Evolutionary conservation across 2,329 filamentous ascomycete species (phyloP).

Genomic region (Phoma herbarum): DNA sequence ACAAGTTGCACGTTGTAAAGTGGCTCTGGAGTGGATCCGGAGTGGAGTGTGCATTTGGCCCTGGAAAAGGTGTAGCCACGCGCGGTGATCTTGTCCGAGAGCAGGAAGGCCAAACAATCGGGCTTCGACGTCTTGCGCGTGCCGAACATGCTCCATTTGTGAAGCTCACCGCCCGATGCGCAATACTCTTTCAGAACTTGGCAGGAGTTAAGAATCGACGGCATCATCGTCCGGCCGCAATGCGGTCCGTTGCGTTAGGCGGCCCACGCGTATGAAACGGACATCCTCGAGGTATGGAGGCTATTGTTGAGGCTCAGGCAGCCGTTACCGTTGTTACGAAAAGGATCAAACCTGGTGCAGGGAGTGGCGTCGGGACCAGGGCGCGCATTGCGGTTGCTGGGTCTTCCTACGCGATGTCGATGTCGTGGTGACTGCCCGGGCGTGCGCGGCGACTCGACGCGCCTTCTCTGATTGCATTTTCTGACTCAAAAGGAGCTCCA

Average conservation of each 20-base stretch:
- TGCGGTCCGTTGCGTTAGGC: constrained; percentile 8
- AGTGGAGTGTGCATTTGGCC: constrained; percentile 1
- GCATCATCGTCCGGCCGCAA: constrained; percentile 1
- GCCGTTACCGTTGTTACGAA: not conserved
- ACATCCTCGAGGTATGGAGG: not conserved
- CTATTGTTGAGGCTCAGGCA: not conserved
- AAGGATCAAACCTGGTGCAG: not conserved
- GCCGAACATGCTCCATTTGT: not conserved
- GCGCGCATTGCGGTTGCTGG: not conserved
- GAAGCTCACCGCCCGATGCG: not conserved
- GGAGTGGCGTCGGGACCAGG: not conserved
- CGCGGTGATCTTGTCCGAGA: constrained; percentile 8
- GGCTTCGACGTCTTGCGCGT: not conserved
- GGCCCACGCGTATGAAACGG: constrained; percentile 12
- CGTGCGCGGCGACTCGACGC: not conserved
- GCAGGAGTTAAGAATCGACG: not conserved
- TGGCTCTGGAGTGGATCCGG: constrained; percentile 11
- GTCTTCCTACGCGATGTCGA: not conserved
- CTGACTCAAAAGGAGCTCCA: constrained; percentile 9
- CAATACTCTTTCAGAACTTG: not conserved
- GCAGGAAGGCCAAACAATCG: constrained; percentile 1
- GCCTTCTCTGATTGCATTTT: not conserved
- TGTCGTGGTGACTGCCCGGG: not conserved
- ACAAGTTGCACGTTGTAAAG: constrained; percentile 8
- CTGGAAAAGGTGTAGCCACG: not conserved